A percentile compares a stretch with the other conserved stretches of the same genome.
Conservation (phyloP, 805 yeast species). For the Metschnikowia corniflorae region DNA sequence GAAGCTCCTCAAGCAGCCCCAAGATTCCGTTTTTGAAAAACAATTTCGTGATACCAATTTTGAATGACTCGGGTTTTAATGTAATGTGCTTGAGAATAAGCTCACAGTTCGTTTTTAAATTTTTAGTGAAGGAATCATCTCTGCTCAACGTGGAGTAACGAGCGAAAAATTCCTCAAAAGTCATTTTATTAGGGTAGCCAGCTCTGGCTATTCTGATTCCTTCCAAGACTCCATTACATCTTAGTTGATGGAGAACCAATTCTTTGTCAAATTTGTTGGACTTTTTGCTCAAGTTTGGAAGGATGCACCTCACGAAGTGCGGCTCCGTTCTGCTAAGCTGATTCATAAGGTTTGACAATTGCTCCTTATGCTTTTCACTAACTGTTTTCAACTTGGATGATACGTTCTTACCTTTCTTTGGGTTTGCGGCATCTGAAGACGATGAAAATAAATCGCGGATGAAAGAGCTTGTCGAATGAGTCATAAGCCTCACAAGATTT, state of each 20-base stretch:
- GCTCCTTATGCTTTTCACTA: conserved; percentile 86
- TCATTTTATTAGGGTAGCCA: conserved; percentile 92
- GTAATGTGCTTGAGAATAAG: conserved; percentile 59
- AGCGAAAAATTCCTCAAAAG: conserved; percentile 72
- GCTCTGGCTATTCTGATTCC: conserved; percentile 97
- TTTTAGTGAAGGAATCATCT: conserved; percentile 40
- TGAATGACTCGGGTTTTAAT: conserved; percentile 57
- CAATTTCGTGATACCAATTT: conserved; percentile 67
- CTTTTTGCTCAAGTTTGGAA: conserved; percentile 77
- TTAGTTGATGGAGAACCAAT: conserved; percentile 79
- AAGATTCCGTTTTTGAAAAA: conserved; percentile 76
- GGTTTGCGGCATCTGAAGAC: conserved; percentile 20
- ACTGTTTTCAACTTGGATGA: conserved; percentile 51
- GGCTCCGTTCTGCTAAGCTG: conserved; percentile 83
- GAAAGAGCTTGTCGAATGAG: conserved; percentile 54
- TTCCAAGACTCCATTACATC: conserved; percentile 97
- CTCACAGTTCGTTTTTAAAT: conserved; percentile 66
- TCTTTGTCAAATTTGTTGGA: conserved; percentile 69
- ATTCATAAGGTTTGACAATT: conserved; percentile 63
- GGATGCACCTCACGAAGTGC: conserved; percentile 92
- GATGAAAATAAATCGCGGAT: conserved; percentile 51
- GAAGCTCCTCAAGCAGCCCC: conserved; percentile 71
- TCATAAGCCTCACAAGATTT: conserved; percentile 57
- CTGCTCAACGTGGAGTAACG: conserved; percentile 68
- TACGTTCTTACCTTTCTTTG: conserved; percentile 9